Evolutionary conservation across 495 filamentous ascomycete genomes (phyloP), one percentile per base, ranked within the genome.

Genomic region (Cryomyces minteri): DNA sequence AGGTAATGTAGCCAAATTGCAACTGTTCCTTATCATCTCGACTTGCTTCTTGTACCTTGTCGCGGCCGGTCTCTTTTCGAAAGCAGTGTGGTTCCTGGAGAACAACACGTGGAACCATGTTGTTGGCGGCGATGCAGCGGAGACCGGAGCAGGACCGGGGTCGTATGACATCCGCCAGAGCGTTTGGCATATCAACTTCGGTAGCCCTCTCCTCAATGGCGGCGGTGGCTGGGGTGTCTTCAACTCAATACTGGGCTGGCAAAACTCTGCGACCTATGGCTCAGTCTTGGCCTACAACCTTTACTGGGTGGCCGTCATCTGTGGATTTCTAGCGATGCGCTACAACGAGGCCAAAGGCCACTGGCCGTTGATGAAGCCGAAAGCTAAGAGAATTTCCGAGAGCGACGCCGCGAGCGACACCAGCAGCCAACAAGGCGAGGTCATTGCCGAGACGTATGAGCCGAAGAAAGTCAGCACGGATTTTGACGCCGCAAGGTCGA

Each of bases 151-250:
- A 7, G 88, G 88, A 0, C 71, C 87, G 0, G 88, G 88, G 4
- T 90, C 84, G 0, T 95, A 95, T 62, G 78, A 94, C 57, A 88
- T 94, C 51, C 67, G 69, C 30, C 63, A 77, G 51, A 87, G 76
- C 41, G 85, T 94, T 4, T 94, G 88, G 88, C 88, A 95, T 55
- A 76, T 93, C 42, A 92, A 94, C 54, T 75, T 79, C 62, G 58
- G 76, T 67, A 88, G 72, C 45, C 76, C 86, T 0, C 60, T 67
- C 18, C 41, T 80, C 11, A 76, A 77, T 43, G 82, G 82, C 32
- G 84, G 83, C 12, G 75, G 74, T 39, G 85, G 84, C 28, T 95
- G 88, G 88, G 86, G 84, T 39, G 74, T 94, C 55, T 92, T 94
- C 68, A 92, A 88, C 50, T 76, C 82, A 12, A 62, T 78, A 50